Evolutionary conservation across 805 yeast species (phyloP), one percentile per base, ranked within the genome.

Genomic region (Ogataea corticis): DNA sequence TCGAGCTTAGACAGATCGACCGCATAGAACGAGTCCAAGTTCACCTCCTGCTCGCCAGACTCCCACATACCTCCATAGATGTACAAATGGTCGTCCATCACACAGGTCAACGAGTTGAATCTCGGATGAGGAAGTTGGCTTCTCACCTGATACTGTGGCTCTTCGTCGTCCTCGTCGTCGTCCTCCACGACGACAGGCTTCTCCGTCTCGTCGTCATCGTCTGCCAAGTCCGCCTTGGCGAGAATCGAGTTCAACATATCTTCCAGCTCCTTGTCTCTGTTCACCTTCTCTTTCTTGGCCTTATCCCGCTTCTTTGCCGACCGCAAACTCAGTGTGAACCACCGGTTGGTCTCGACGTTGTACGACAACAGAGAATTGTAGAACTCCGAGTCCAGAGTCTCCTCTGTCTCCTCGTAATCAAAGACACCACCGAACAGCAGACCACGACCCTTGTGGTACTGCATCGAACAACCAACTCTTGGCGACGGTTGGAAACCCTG

Each of bases 321-420:
- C 56, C 89, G 79, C 53, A 91, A 64, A 11, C 78, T 67, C 55
- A 90, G 65, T 6, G 85, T 77, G 58, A 79, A 87, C 98, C 99
- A 92, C 62, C 96, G 79, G 65, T 92, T 92, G 14, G 82, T 73
- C 56, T 89, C 97, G 14, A 84, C 72, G 51, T 90, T 96, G 63
- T 87, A 92, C 1, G 95, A 84, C 57, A 80, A 81, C 40, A 92
- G 66, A 49, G 83, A 82, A 63, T 91, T 90, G 68, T 78, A 92
- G 63, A 91, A 92, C 38, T 79, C 80, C 1, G 96, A 88, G 37
- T 86, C 92, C 49, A 92, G 69, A 43, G 86, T 79, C 66, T 94
- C 98, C 64, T 92, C 98, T 12, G 96, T 92, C 66, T 92, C 99
- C 56, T 91, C 96, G 50, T 78, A 87, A 65, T 92, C 98, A 58